Percentiles rank a stretch among this genome's conserved stretches.
Conservation (phyloP, 2,329 filamentous ascomycete genomes). For the Hymenotorrendiella dingleyae region DNA sequence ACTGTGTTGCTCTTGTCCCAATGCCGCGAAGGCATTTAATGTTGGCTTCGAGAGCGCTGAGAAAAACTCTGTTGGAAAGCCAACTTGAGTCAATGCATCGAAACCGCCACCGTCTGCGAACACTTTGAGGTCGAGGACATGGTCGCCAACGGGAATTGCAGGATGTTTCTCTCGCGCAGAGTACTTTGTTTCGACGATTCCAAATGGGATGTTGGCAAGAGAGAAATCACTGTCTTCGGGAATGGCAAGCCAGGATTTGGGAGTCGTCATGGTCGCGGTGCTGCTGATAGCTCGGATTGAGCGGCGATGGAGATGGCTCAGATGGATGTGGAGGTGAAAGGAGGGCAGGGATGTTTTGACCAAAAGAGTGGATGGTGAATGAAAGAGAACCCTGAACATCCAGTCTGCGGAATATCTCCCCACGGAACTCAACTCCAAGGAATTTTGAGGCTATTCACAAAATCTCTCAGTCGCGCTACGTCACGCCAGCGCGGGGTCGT, state of each 20-base stretch:
- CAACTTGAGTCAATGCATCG: slow-evolving; percentile 44
- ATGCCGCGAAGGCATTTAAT: slow-evolving; percentile 66
- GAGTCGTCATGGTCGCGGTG: slow-evolving; percentile 25
- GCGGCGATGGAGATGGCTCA: too few species aligned
- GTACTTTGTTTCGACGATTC: slow-evolving; percentile 54
- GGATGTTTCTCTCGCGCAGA: slow-evolving; percentile 43
- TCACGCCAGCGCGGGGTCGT: too few species aligned
- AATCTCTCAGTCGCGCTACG: too few species aligned
- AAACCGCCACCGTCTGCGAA: slow-evolving; percentile 58
- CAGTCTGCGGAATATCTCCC: too few species aligned
- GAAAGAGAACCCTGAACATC: too few species aligned
- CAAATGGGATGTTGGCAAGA: slow-evolving; percentile 70
- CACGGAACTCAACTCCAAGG: too few species aligned
- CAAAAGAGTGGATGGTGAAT: too few species aligned
- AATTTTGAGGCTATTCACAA: too few species aligned
- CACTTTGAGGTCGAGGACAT: slow-evolving; percentile 58
- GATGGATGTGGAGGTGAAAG: slow-evolving; percentile 2
- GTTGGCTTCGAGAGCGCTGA: slow-evolving; percentile 59
- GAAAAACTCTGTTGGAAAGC: slow-evolving; percentile 44
- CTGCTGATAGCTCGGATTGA: slow-evolving; percentile 1
- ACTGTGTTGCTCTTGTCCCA: slow-evolving; percentile 62
- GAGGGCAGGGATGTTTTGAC: too few species aligned
- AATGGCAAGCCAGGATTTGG: slow-evolving; percentile 29
- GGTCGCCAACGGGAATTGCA: slow-evolving; percentile 63
- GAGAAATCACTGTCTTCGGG: slow-evolving; percentile 47